Percentiles rank a stretch among this genome's conserved stretches.
Conservation (phyloP, 345 rosid genomes). For the Diplotaxis tenuifolia region DNA sequence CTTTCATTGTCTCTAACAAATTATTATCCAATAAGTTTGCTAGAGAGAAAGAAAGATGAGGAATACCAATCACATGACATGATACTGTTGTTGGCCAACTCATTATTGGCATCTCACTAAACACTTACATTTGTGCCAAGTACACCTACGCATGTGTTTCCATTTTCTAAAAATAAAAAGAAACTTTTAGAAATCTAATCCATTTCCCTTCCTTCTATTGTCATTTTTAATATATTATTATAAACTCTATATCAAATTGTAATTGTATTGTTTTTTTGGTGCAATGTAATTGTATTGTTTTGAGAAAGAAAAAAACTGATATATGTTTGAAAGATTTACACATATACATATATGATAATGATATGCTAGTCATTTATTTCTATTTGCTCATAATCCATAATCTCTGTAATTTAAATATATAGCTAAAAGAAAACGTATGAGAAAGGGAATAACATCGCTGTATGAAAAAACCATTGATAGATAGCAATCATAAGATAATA, state of each 20-base stretch:
- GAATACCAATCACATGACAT: slow-evolving; percentile 35
- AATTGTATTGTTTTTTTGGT: no score
- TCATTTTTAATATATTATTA: background rate
- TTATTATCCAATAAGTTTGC: slow-evolving; percentile 25
- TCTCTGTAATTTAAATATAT: background rate
- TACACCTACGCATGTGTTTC: slow-evolving; percentile 29
- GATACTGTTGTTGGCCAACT: slow-evolving; percentile 34
- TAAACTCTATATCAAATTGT: background rate
- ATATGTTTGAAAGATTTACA: background rate
- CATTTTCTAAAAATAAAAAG: background rate
- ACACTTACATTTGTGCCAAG: slow-evolving; percentile 20
- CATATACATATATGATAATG: background rate
- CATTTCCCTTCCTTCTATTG: background rate
- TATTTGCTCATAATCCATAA: background rate
- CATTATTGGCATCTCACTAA: slow-evolving; percentile 30
- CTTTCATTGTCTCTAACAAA: slow-evolving; percentile 4
- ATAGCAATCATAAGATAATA: background rate
- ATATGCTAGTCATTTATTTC: background rate
- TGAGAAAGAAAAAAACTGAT: background rate
- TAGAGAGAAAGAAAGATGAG: background rate
- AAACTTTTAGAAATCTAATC: background rate
- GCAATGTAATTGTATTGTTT: background rate
- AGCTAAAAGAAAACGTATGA: background rate
- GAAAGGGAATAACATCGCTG: background rate
- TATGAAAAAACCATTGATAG: background rate